phyloP scores from a whole-genome alignment of 2,329 filamentous ascomycete genomes.

The Phyllosticta ampelicida region DNA sequence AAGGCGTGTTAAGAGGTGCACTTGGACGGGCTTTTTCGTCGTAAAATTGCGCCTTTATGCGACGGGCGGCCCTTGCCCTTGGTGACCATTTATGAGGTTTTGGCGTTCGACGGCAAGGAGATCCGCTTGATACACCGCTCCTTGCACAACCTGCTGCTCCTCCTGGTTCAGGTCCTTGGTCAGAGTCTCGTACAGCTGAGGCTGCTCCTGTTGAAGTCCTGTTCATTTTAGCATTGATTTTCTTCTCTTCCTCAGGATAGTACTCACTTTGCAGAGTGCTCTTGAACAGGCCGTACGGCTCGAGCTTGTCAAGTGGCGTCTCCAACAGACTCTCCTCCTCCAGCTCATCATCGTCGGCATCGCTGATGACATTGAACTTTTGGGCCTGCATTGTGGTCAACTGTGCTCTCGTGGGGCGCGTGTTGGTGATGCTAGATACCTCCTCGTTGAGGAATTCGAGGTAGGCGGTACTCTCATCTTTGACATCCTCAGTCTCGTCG shows the following conservation, averaged over 20 bases:
- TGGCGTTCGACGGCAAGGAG: conserved; percentile 35
- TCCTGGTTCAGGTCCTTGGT: conserved; percentile 68
- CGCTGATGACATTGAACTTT: conserved; percentile 64
- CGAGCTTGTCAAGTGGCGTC: conserved; percentile 87
- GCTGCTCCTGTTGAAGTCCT: conserved; percentile 86
- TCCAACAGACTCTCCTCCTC: conserved; percentile 90
- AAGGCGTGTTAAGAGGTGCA: neutral
- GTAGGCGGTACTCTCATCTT: conserved; percentile 89
- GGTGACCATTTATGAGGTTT: conserved; percentile 9
- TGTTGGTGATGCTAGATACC: conserved; percentile 37
- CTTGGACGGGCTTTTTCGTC: neutral
- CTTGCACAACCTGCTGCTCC: conserved; percentile 71
- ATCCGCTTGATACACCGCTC: conserved; percentile 62
- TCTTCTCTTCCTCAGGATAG: neutral
- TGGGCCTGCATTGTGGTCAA: conserved; percentile 49
- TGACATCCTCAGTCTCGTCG: conserved; percentile 55
- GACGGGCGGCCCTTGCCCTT: neutral
- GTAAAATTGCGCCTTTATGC: neutral
- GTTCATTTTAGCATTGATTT: conserved; percentile 20
- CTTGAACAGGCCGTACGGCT: conserved; percentile 87
- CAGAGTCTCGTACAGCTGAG: conserved; percentile 73
- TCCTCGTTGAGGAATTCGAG: conserved; percentile 93
- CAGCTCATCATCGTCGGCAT: conserved; percentile 77
- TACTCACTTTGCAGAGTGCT: conserved; percentile 68
- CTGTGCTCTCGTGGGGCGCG: neutral